Evolutionary conservation across 257 asterid genomes (phyloP), one percentile per base, ranked within the genome.

Genomic region (Solanum pinnatisectum): DNA sequence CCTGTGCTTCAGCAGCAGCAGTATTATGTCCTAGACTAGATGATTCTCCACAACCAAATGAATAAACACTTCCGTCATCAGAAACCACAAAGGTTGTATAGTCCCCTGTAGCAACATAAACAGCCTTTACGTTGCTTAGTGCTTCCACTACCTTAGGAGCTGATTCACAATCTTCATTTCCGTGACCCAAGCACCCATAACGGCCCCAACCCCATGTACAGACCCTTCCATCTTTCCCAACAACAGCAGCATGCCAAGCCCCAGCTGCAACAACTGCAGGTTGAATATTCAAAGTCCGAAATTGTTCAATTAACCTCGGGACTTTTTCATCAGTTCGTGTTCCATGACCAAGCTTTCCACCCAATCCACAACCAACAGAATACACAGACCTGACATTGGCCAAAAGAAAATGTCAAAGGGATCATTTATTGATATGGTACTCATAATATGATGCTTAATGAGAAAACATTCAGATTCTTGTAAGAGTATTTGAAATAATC

Each of bases 161-260:
- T 10, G 97, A 93, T 88, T 98, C 98, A 87, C 98, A 96, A 37
- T 96, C 98, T 91, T 98, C 98, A 42, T 96, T 98, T 5, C 99
- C 99, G 65, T 98, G 99, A 63, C 99, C 99, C 92, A 98, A 94
- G 93, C 99, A 98, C 7, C 99, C 99, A 36, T 96, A 95, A 32
- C 98, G 97, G 2, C 99, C 99, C 99, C 99, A 98, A 13, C 99
- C 99, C 99, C 99, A 98, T 1, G 99, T 98, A 91, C 99, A 98
- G 5, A 98, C 99, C 81, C 99, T 89, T 67, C 99, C 99, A 68
- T 98, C 99, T 84, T 92, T 94, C 79, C 99, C 99, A 0, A 95
- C 99, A 70, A 95, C 99, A 46, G 99, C 99, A 67, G 99, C 98
- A 76, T 98, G 99, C 99, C 99, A 98, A 87, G 99, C 98, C 76